Conservation (phyloP, 495 filamentous ascomycete genomes). For the Tuber borchii region DNA sequence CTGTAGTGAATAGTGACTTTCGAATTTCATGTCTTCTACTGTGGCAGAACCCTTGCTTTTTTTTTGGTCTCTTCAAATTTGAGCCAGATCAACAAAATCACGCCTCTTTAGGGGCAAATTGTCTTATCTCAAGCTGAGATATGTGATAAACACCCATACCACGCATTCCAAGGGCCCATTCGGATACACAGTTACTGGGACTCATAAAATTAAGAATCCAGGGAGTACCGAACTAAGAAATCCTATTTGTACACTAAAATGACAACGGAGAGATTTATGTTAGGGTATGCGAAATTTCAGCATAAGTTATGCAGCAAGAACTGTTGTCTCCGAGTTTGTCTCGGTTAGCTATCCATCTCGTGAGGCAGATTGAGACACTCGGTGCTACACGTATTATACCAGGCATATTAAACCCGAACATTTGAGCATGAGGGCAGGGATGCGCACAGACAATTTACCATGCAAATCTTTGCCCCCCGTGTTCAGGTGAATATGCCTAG, state of each 20-base stretch:
- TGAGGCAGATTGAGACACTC: not conserved
- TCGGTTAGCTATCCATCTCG: not conserved
- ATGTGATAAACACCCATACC: not conserved
- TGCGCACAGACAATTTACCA: no score
- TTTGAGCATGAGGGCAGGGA: no score
- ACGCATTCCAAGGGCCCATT: no score
- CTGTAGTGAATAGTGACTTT: not conserved
- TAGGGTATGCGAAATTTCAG: not conserved
- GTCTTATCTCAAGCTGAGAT: not conserved
- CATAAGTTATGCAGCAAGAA: not conserved
- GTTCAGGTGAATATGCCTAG: no score
- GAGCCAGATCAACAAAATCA: not conserved
- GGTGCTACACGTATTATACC: not conserved
- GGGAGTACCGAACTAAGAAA: no score
- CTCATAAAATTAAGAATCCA: no score
- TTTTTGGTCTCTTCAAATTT: not conserved
- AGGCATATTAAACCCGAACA: no score
- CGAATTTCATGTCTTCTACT: not conserved
- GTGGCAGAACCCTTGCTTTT: not conserved
- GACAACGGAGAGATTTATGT: not conserved
- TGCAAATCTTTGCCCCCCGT: no score
- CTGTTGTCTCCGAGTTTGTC: not conserved
- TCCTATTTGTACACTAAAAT: no score
- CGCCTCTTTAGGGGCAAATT: not conserved
- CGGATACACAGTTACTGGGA: no score